These are phyloP conservation scores for Ceratocystis colombiana DNA, from an alignment of 2,329 filamentous ascomycete genomes.

Conservation along the genomic window DNA sequence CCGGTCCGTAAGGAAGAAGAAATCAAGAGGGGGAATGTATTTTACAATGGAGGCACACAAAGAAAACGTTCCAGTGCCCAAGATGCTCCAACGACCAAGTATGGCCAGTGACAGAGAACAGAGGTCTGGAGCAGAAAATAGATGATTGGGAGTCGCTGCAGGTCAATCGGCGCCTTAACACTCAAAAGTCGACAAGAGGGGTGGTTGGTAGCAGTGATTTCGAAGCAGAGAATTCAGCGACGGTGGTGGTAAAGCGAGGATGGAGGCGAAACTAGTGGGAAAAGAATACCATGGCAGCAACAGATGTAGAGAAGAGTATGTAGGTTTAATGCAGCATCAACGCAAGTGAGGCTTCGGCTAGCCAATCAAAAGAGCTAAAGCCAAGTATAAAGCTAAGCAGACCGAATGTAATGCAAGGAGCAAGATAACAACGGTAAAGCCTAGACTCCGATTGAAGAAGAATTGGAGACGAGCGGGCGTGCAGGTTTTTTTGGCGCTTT, in stretches of 20 bases:
- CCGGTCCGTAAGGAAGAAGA: conserved; percentile 18
- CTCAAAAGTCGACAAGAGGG: background rate
- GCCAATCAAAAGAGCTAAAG: conserved; percentile 9
- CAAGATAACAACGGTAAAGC: background rate
- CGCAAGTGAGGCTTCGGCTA: background rate
- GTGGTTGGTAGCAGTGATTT: background rate
- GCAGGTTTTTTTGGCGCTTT: background rate
- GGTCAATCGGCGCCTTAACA: conserved; percentile 21
- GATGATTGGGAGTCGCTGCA: conserved; percentile 11
- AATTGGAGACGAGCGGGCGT: conserved; percentile 12
- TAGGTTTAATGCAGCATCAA: background rate
- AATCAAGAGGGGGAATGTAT: background rate
- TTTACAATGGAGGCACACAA: conserved; percentile 4
- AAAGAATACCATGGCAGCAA: background rate
- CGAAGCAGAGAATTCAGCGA: background rate
- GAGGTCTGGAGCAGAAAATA: conserved; percentile 6
- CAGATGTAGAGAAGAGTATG: background rate
- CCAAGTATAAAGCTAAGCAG: background rate
- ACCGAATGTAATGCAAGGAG: background rate
- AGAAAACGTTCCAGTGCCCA: background rate
- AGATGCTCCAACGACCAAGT: background rate
- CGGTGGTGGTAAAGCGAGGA: background rate
- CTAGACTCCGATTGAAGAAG: background rate
- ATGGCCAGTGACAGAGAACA: background rate
- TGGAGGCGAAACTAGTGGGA: background rate